Evolutionary conservation across 108 stramenopile genomes (phyloP).

Genomic region (Discostella pseudostelligera): DNA sequence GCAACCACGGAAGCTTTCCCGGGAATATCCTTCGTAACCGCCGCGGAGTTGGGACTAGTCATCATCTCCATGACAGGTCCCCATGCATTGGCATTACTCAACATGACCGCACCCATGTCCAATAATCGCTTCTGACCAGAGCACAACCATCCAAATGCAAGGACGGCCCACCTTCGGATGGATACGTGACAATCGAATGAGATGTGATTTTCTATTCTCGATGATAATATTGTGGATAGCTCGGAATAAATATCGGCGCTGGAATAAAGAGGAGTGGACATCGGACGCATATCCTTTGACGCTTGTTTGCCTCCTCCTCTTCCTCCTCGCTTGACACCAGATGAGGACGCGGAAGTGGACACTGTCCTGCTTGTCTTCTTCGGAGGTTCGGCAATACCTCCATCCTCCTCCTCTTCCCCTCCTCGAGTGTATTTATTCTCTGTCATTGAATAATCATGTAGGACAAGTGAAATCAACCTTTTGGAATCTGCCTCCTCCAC

Average conservation of each 20-base stretch:
- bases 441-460: background rate
- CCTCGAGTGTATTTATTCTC: no score
- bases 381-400: constrained; percentile 3
- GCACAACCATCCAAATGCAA: constrained; percentile 49
- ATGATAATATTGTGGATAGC: constrained; percentile 26
- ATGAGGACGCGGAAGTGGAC: background rate
- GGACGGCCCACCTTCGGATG: constrained; percentile 38
- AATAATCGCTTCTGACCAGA: constrained; percentile 37
- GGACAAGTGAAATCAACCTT: background rate
- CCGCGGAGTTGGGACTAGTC: background rate
- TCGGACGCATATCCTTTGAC: background rate
- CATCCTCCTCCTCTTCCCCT: background rate
- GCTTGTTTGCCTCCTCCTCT: background rate
- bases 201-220: constrained; percentile 33
- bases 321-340: background rate
- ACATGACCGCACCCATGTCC: constrained; percentile 25
- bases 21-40: no score
- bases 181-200: constrained; percentile 45
- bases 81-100: constrained; percentile 27
- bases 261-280: background rate
- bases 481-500: constrained; percentile 19
- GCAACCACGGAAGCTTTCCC: background rate
- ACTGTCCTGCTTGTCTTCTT: constrained; percentile 14
- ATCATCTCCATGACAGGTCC: constrained; percentile 24
- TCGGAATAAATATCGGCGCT: constrained; percentile 1